phyloP scores from a whole-genome alignment of 148 eudicot species.

The Dysphania ambrosioides region DNA sequence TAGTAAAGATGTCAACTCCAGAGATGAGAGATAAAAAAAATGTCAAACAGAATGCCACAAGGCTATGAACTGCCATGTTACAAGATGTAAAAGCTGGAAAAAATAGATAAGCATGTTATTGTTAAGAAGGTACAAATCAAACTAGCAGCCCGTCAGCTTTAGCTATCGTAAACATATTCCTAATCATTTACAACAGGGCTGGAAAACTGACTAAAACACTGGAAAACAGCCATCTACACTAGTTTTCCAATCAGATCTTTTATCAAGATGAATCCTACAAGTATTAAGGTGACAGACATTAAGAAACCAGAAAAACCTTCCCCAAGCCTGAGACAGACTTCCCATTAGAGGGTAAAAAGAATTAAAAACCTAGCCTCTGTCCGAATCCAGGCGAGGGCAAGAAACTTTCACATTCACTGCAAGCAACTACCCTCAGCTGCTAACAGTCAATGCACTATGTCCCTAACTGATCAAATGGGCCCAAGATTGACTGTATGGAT shows the following conservation, averaged over 20 bases:
- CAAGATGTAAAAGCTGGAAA: not conserved
- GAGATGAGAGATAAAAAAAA: not conserved
- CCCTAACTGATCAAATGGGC: not conserved
- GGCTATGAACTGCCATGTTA: not conserved
- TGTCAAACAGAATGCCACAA: not conserved
- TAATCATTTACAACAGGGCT: slow-evolving; percentile 32
- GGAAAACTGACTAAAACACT: slow-evolving; percentile 10
- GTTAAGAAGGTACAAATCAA: slow-evolving; percentile 2
- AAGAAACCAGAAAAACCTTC: not conserved
- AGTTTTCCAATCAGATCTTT: not conserved
- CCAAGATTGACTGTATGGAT: not conserved
- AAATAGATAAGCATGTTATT: slow-evolving; percentile 9
- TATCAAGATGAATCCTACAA: slow-evolving; percentile 1
- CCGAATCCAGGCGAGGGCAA: not conserved
- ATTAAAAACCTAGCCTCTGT: not conserved
- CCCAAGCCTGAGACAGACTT: not conserved
- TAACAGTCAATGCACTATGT: not conserved
- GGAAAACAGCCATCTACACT: slow-evolving; percentile 1
- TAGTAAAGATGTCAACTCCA: not conserved
- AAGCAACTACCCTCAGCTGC: not conserved
- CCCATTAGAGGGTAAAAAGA: not conserved
- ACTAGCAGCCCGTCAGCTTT: not conserved
- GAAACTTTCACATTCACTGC: not conserved
- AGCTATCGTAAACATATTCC: slow-evolving; percentile 16
- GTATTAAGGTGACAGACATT: not conserved